Evolutionary conservation across 1,284 basidiomycete species (phyloP).

Genomic region (Cutaneotrichosporon cyanovorans): DNA sequence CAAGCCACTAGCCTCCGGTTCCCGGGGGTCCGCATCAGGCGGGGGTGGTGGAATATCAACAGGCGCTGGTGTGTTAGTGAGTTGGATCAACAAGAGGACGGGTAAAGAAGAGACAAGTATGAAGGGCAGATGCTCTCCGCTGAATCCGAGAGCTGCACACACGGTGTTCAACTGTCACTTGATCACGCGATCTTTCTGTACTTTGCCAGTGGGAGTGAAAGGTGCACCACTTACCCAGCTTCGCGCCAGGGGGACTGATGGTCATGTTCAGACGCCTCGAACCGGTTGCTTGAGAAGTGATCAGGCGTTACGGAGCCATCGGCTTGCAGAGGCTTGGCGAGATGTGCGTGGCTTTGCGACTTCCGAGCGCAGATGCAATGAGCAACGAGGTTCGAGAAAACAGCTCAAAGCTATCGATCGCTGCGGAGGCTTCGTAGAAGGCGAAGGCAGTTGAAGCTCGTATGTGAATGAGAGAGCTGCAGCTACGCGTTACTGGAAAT

Average conservation of each 20-base stretch:
- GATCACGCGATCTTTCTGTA: too few species aligned
- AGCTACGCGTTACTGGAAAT: too few species aligned
- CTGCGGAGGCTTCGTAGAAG: too few species aligned
- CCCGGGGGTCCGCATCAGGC: constrained; percentile 38
- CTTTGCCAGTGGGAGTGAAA: too few species aligned
- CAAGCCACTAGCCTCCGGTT: constrained; percentile 26
- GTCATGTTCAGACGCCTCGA: constrained; percentile 24
- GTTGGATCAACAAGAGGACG: neutral
- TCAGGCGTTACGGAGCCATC: neutral
- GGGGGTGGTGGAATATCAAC: constrained; percentile 42
- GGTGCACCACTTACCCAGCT: constrained; percentile 29
- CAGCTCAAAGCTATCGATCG: too few species aligned
- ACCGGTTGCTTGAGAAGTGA: neutral
- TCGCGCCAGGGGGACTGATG: constrained; percentile 30
- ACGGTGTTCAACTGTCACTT: too few species aligned
- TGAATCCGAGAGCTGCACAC: too few species aligned
- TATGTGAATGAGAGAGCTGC: too few species aligned
- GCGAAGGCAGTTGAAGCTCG: too few species aligned
- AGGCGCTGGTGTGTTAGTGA: constrained; percentile 23
- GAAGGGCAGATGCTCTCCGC: too few species aligned
- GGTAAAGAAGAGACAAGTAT: neutral
- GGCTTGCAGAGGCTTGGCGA: neutral
- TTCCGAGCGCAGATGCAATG: too few species aligned
- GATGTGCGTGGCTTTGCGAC: neutral
- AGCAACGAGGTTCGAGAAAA: too few species aligned